phyloP scores from a whole-genome alignment of 2,329 filamentous ascomycete genomes.

The Lecanicillium sp. region DNA sequence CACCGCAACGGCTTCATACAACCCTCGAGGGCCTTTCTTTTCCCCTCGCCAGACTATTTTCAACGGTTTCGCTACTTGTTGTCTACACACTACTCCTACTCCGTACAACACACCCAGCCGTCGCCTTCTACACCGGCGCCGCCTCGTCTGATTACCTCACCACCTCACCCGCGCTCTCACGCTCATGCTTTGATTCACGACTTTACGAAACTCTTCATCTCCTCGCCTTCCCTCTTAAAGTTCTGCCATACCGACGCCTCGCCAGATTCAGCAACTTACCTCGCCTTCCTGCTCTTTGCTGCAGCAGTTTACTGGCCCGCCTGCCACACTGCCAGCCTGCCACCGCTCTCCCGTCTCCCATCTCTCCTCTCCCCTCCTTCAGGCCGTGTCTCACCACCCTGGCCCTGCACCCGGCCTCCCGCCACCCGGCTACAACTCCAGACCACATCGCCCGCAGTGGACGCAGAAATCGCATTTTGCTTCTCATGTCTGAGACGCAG shows the following conservation, averaged over 20 bases:
- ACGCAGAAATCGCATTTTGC: slow-evolving; percentile 2
- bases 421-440: not conserved
- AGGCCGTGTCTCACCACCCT: slow-evolving; percentile 6
- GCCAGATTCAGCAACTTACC: not conserved
- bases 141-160: not conserved
- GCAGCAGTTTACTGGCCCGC: too few relatives aligned
- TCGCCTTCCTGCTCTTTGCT: too few relatives aligned
- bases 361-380: not conserved
- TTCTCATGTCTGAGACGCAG: slow-evolving; percentile 6
- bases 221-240: too few relatives aligned
- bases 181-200: not conserved
- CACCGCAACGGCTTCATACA: too few relatives aligned
- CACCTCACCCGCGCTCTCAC: not conserved
- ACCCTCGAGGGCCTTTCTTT: too few relatives aligned
- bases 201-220: not conserved
- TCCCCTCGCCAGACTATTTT: not conserved
- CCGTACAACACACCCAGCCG: too few relatives aligned
- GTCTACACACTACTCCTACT: too few relatives aligned
- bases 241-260: not conserved
- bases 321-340: too few relatives aligned
- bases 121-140: too few relatives aligned
- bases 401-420: slow-evolving; percentile 2
- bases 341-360: not conserved
- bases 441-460: slow-evolving; percentile 1
- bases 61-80: not conserved